Conservation (phyloP, 2,329 filamentous ascomycete genomes). For the Penicillium polonicum region DNA sequence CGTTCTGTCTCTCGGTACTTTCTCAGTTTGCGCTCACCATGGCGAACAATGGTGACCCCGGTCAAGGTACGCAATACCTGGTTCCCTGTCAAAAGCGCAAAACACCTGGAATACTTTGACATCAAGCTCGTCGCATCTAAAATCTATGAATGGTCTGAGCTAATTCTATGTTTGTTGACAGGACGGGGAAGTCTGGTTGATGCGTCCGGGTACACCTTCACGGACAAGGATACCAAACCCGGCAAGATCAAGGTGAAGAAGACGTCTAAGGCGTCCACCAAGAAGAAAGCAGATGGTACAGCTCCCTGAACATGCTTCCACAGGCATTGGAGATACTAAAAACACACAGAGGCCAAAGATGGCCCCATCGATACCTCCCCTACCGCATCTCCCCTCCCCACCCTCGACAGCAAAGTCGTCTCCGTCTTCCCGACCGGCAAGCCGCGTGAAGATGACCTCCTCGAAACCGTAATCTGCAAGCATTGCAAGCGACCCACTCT, state of each 20-base stretch:
- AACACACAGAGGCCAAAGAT: slow-evolving; percentile 26
- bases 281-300: slow-evolving; percentile 39
- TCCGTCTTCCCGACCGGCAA: slow-evolving; percentile 79
- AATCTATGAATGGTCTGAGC: not conserved
- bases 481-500: slow-evolving; percentile 90
- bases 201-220: slow-evolving; percentile 48
- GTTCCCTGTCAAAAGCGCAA: slow-evolving; percentile 8
- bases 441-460: slow-evolving; percentile 76
- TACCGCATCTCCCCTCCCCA: slow-evolving; percentile 44
- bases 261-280: slow-evolving; percentile 32
- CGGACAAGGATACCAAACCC: slow-evolving; percentile 45
- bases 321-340: slow-evolving; percentile 1
- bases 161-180: slow-evolving; percentile 8
- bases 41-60: slow-evolving; percentile 38
- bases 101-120: slow-evolving; percentile 2
- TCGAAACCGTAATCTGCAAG: slow-evolving; percentile 82
- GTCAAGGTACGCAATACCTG: slow-evolving; percentile 32
- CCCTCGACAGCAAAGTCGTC: slow-evolving; percentile 72
- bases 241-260: slow-evolving; percentile 49
- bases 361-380: slow-evolving; percentile 33
- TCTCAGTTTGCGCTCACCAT: slow-evolving; percentile 25
- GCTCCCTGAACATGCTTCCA: slow-evolving; percentile 3
- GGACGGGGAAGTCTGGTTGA: slow-evolving; percentile 42
- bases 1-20: slow-evolving; percentile 3
- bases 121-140: not conserved